These are phyloP conservation scores for Solanum etuberosum DNA, from an alignment of 257 asterid species.

Conservation along the genomic window DNA sequence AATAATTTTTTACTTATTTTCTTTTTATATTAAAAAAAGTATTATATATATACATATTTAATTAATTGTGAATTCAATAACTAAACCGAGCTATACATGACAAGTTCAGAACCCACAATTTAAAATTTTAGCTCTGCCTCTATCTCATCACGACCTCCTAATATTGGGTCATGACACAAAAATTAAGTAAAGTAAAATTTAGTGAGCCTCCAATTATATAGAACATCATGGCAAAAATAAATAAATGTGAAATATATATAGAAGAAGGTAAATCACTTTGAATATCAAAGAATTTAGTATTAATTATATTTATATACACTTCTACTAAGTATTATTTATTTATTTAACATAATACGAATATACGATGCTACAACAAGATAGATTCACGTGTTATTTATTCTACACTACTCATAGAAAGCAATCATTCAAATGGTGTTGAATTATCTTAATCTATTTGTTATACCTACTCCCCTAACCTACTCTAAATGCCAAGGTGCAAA, in stretches of 20 bases:
- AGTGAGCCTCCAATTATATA: no score
- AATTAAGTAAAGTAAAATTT: no score
- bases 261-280: not conserved
- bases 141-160: not conserved
- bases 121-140: not conserved
- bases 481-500: not conserved
- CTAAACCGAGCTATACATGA: not conserved
- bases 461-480: not conserved
- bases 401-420: not conserved
- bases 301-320: not conserved
- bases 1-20: not conserved
- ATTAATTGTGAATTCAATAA: not conserved
- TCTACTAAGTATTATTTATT: not conserved
- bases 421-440: not conserved
- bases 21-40: not conserved
- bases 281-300: not conserved
- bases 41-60: not conserved
- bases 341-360: not conserved
- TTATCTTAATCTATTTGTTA: not conserved
- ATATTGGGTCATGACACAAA: not conserved
- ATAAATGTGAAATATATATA: not conserved
- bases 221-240: not conserved
- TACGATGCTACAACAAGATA: not conserved
- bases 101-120: no score
- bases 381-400: not conserved